phyloP scores from a whole-genome alignment of 2,329 filamentous ascomycete genomes.

The Tolypocladium tundrense region DNA sequence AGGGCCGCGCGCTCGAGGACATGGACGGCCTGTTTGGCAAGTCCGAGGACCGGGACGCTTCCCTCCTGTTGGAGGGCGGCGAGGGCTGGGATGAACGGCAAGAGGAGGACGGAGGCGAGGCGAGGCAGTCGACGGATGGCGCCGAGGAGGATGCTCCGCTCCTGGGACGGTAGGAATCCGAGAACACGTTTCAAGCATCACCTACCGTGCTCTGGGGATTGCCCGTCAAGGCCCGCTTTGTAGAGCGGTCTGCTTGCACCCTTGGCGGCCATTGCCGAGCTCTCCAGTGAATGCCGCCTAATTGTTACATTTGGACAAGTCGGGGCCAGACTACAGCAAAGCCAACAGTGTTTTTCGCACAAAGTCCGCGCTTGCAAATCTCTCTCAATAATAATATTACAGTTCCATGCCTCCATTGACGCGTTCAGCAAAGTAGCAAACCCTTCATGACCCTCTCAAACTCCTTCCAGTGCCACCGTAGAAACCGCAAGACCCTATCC shows the following conservation, averaged over 20 bases:
- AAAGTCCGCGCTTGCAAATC: not conserved
- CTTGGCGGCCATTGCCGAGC: no score
- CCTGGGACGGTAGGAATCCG: not conserved
- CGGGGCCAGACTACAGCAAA: not conserved
- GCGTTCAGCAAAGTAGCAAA: not conserved
- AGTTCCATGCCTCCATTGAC: not conserved
- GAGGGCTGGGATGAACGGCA: not conserved
- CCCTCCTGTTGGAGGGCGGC: not conserved
- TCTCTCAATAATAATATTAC: not conserved
- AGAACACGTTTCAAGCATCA: not conserved
- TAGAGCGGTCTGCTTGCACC: no score
- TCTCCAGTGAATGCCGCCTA: no score
- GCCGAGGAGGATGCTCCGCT: constrained; percentile 4
- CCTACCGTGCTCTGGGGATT: no score
- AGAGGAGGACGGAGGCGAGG: not conserved
- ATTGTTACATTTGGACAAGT: no score
- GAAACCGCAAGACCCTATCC: not conserved
- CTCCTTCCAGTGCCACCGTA: not conserved
- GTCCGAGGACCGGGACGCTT: not conserved
- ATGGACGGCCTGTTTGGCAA: constrained; percentile 32
- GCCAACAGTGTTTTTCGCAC: no score
- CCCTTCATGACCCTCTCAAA: not conserved
- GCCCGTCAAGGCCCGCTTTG: not conserved
- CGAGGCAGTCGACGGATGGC: not conserved
- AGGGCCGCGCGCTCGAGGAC: constrained; percentile 28